A percentile compares a stretch with the other conserved stretches of the same genome.
Evolutionary conservation across 306 rosid species (phyloP).

Genomic region (Trichosanthes cucumerina): DNA sequence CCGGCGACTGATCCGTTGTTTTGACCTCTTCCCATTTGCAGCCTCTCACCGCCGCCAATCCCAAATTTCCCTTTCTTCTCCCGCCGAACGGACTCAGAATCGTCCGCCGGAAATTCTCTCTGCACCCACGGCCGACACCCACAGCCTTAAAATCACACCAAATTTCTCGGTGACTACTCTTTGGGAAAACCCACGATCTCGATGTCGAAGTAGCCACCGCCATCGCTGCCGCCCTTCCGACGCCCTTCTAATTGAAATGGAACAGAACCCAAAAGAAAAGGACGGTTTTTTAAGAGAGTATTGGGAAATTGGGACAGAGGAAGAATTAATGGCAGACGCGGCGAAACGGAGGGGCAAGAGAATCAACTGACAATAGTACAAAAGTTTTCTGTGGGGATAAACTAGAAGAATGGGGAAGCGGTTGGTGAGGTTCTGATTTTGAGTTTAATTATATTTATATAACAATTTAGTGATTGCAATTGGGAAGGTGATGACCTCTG

Average conservation of each 20-base stretch:
- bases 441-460: background rate
- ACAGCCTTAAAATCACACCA: background rate
- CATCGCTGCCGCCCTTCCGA: background rate
- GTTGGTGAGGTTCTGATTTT: background rate
- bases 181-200: background rate
- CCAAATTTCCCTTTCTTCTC: background rate
- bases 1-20: background rate
- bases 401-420: background rate
- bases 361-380: background rate
- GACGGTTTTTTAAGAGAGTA: background rate
- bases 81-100: background rate
- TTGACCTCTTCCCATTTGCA: slow-evolving; percentile 1
- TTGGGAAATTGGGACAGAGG: background rate
- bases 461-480: background rate
- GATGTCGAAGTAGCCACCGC: background rate
- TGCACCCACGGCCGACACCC: background rate
- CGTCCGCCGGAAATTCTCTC: background rate
- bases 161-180: background rate
- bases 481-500: background rate
- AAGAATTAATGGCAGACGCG: background rate
- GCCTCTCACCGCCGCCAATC: background rate
- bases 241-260: background rate
- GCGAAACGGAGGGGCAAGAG: background rate
- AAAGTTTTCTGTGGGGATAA: background rate
- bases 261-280: background rate